Evolutionary conservation across 768 basidiomycete genomes (phyloP).

Genomic region (Boletales sp.): DNA sequence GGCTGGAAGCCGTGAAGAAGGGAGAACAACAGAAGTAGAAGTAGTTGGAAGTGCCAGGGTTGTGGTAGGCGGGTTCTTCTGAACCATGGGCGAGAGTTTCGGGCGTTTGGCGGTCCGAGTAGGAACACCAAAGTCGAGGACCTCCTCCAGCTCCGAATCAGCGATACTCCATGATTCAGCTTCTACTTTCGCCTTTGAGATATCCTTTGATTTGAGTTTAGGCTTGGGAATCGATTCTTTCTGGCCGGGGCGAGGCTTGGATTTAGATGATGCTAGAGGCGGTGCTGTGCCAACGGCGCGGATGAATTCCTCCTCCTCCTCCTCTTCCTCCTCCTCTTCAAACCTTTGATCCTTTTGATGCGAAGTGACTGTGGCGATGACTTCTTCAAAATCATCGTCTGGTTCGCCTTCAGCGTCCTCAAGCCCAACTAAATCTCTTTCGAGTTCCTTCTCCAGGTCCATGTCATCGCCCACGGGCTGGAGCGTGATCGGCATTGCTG

Average conservation of each 20-base stretch:
- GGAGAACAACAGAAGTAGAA: constrained; percentile 29
- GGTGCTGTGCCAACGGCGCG: constrained; percentile 17
- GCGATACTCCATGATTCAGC: constrained; percentile 8
- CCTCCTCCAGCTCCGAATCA: constrained; percentile 40
- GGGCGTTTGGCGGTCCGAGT: constrained; percentile 36
- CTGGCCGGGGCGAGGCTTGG: constrained; percentile 29
- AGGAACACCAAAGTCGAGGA: constrained; percentile 47
- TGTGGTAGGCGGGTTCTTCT: constrained; percentile 12
- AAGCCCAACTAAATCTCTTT: constrained; percentile 23
- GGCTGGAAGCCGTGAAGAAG: constrained; percentile 24
- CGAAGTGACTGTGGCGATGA: constrained; percentile 30
- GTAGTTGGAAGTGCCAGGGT: constrained; percentile 40
- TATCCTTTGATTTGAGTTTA: constrained; percentile 25
- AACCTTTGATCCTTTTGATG: constrained; percentile 27
- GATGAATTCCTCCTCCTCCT: constrained; percentile 33
- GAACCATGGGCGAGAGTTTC: constrained; percentile 18
- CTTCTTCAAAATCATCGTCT: constrained; percentile 45
- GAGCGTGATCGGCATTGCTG: constrained; percentile 19
- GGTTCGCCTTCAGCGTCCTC: constrained; percentile 38
- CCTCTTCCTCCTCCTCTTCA: constrained; percentile 24
- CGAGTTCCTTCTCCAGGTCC: constrained; percentile 29
- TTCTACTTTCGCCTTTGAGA: constrained; percentile 22
- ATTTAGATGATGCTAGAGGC: constrained; percentile 27
- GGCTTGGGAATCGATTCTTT: constrained; percentile 22
- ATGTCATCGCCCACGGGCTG: constrained; percentile 26